Evolutionary conservation across 345 rosid species (phyloP).

Genomic region (Barbarea vulgaris): DNA sequence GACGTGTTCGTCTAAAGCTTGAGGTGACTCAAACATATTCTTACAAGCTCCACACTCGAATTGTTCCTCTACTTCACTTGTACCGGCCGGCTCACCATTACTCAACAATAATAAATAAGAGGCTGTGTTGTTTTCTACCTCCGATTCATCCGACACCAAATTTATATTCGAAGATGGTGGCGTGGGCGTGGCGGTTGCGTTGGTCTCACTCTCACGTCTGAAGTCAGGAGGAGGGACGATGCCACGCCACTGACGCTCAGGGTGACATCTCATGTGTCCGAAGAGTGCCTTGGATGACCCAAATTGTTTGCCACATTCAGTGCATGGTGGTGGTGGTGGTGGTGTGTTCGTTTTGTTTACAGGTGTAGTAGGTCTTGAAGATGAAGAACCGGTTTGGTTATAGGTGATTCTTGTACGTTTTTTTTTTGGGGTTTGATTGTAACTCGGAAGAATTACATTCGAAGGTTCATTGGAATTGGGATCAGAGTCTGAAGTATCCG

Average conservation of each 20-base stretch:
- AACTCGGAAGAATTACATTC: slow-evolving; percentile 12
- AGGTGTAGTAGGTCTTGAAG: slow-evolving; percentile 28
- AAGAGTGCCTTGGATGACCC: slow-evolving; percentile 82
- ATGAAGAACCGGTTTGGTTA: slow-evolving; percentile 16
- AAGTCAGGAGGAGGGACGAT: slow-evolving; percentile 56
- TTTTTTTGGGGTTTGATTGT: slow-evolving; percentile 43
- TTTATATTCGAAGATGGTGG: neutral
- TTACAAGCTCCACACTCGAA: slow-evolving; percentile 72
- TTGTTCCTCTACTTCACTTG: slow-evolving; percentile 4
- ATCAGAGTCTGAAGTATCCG: slow-evolving; percentile 36
- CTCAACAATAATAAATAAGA: slow-evolving; percentile 58
- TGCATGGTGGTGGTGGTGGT: slow-evolving; percentile 51
- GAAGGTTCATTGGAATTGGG: slow-evolving; percentile 15
- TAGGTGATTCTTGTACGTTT: slow-evolving; percentile 47
- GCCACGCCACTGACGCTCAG: slow-evolving; percentile 79
- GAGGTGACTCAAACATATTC: slow-evolving; percentile 72
- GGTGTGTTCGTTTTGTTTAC: slow-evolving; percentile 57
- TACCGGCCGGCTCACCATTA: slow-evolving; percentile 19
- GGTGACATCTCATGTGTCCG: slow-evolving; percentile 96
- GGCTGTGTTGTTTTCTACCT: slow-evolving; percentile 61
- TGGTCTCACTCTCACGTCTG: slow-evolving; percentile 17
- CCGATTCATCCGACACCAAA: slow-evolving; percentile 30
- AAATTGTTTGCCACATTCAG: slow-evolving; percentile 80
- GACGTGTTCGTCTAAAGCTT: slow-evolving; percentile 69
- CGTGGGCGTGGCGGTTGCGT: slow-evolving; percentile 22